These are phyloP conservation scores for Beauveria bassiana DNA, from an alignment of 2,329 filamentous ascomycete species.

Conservation along the genomic window DNA sequence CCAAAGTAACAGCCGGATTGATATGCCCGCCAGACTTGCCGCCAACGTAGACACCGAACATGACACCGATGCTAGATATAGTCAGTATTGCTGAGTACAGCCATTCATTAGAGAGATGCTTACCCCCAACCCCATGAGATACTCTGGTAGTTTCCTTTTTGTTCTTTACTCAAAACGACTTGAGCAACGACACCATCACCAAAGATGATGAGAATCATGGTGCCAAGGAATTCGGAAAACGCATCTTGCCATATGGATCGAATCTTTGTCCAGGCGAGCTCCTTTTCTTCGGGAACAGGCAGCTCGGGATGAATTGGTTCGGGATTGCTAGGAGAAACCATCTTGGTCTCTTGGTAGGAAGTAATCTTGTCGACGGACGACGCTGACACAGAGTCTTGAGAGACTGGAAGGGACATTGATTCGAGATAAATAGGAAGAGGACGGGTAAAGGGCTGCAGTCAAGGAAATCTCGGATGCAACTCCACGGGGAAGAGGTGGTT, in stretches of 20 bases:
- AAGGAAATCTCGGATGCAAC: conserved; percentile 3
- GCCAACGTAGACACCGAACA: conserved; percentile 61
- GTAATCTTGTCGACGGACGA: conserved; percentile 26
- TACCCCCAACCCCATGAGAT: conserved; percentile 45
- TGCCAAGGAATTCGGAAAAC: conserved; percentile 61
- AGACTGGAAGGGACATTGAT: conserved; percentile 23
- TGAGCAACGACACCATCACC: conserved; percentile 66
- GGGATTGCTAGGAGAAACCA: conserved; percentile 18
- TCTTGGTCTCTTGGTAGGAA: conserved; percentile 24
- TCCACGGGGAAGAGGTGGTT: conserved; percentile 10
- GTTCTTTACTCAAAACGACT: conserved; percentile 47
- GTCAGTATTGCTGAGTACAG: conserved; percentile 4
- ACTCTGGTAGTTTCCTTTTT: conserved; percentile 41
- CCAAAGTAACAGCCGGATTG: conserved; percentile 63
- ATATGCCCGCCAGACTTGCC: conserved; percentile 61
- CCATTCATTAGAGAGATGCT: conserved; percentile 16
- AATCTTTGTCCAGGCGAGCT: conserved; percentile 42
- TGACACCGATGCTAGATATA: conserved; percentile 50
- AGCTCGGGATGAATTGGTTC: conserved; percentile 11
- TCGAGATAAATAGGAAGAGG: conserved; percentile 11
- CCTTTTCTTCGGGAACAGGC: conserved; percentile 16
- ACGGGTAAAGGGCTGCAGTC: background rate
- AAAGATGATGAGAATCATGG: conserved; percentile 61
- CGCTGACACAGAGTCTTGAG: conserved; percentile 26
- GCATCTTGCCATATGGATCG: conserved; percentile 46